Conservation (phyloP, 23 red algal species). For the Agarophyton chilense region DNA sequence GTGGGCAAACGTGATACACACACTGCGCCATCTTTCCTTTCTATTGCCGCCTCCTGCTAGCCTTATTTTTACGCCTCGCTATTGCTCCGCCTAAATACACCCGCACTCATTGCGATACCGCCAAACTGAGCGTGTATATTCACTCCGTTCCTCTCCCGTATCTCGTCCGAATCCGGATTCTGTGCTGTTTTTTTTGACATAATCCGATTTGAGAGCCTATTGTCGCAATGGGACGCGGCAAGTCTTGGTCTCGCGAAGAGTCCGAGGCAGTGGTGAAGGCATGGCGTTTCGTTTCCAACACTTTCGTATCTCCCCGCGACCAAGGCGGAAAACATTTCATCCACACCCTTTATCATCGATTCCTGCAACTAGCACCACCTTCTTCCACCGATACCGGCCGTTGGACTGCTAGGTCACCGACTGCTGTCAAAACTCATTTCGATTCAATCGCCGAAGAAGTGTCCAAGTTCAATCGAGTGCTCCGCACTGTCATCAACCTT, state of each 20-base stretch:
- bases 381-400: slow-evolving; percentile 11
- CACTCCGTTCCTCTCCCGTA: too few relatives aligned
- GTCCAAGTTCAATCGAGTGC: slow-evolving; percentile 36
- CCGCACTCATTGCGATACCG: too few relatives aligned
- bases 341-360: slow-evolving; percentile 40
- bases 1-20: too few relatives aligned
- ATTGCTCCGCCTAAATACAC: background rate
- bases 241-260: slow-evolving; percentile 67
- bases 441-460: slow-evolving; percentile 65
- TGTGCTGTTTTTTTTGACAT: too few relatives aligned
- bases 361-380: slow-evolving; percentile 32
- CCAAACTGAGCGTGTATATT: too few relatives aligned
- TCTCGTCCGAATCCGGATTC: background rate
- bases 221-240: slow-evolving; percentile 52
- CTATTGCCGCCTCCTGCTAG: background rate
- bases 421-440: slow-evolving; percentile 70
- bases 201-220: background rate
- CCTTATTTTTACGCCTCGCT: background rate
- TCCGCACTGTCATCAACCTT: slow-evolving; percentile 31
- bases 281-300: slow-evolving; percentile 31
- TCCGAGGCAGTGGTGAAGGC: slow-evolving; percentile 67
- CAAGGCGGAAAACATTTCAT: slow-evolving; percentile 59
- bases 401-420: slow-evolving; percentile 51
- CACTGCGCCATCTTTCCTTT: too few relatives aligned
- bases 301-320: slow-evolving; percentile 16